Conservation (phyloP, 2,329 filamentous ascomycete species). For the Colletotrichum sp. region DNA sequence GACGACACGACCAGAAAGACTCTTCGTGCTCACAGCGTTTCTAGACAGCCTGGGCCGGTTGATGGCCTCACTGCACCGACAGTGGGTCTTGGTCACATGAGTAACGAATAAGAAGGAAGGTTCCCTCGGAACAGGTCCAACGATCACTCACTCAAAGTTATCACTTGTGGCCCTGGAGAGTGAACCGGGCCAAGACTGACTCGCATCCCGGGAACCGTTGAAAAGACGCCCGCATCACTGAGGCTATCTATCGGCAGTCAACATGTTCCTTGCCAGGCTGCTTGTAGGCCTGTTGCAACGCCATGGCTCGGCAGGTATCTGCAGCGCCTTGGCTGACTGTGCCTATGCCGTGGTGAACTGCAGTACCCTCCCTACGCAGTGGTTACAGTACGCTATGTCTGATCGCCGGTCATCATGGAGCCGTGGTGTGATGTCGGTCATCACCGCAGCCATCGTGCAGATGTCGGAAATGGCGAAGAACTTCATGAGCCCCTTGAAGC, state of each 20-base stretch:
- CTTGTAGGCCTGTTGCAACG: background rate
- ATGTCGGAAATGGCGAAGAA: constrained; percentile 9
- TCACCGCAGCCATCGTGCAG: background rate
- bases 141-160: background rate
- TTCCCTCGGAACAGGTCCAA: background rate
- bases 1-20: background rate
- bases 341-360: background rate
- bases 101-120: too few relatives aligned
- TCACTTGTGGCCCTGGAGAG: background rate
- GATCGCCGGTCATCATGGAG: background rate
- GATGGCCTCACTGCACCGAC: background rate
- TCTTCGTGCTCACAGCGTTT: background rate
- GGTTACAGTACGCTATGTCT: background rate
- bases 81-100: background rate
- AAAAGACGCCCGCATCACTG: background rate
- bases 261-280: background rate
- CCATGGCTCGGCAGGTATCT: background rate
- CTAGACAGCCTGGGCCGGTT: background rate
- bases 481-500: background rate
- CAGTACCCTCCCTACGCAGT: background rate
- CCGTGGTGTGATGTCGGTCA: background rate
- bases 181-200: background rate
- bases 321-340: background rate
- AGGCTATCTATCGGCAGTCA: background rate
- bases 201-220: background rate